Evolutionary conservation across 768 basidiomycete genomes (phyloP), one percentile per base, ranked within the genome.

Genomic region (Auricularia sp.): DNA sequence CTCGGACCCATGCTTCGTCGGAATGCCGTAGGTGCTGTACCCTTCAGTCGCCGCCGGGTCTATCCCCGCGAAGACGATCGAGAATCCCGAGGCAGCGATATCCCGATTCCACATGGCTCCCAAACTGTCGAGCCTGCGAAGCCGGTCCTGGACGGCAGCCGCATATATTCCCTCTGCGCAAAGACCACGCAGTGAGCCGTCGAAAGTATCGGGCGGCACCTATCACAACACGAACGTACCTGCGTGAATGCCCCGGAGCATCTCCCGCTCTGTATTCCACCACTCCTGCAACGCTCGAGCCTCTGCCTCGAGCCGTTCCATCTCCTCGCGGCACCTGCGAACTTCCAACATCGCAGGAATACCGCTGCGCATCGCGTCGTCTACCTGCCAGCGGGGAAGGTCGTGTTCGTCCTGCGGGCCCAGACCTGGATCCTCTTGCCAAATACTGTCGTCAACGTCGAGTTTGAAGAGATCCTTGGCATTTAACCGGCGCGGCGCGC

Each of bases 401-500:
- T 13, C 29, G 56, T 7, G 21, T 59, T 59, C 56, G 56, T 59
- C 56, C 18, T 59, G 56, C 34, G 56, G 56, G 24, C 56, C 56
- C 24, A 59, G 56, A 3, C 56, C 56, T 10, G 56, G 56, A 39
- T 54, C 64, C 21, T 64, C 64, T 39, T 64, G 54, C 64, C 64
- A 64, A 3, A 64, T 51, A 7, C 5, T 8, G 24, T 61, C 36
- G 35, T 58, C 54, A 14, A 54, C 64, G 14, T 51, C 18, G 5
- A 58, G 64, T n/a, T 61, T 58, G 54, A 37, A 39, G 3, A 64
- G 58, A 10, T 64, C 24, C n/a, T 34, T 33, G 3, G 24, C 24
- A 21, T 64, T 37, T 21, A 64, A 13, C n/a, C 51, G 7, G 10
- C 21, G 29, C 16, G 64, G 64, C 7, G 29, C 21, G 13, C 11